These are phyloP conservation scores for Calonectria pseudoturangicola DNA, from an alignment of 2,329 filamentous ascomycete species.

Conservation along the genomic window DNA sequence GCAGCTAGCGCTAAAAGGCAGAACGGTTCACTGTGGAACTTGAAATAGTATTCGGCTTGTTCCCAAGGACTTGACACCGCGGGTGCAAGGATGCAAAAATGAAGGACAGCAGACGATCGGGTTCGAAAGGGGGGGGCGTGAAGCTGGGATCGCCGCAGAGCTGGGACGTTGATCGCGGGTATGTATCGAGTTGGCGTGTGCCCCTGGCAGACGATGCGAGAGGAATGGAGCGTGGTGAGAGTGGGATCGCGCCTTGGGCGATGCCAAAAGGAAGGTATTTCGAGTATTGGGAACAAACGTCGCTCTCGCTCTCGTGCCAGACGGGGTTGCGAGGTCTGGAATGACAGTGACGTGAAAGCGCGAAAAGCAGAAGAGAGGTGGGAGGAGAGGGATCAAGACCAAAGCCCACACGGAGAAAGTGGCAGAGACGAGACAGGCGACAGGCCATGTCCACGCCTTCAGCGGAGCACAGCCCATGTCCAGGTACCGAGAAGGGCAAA, in stretches of 20 bases:
- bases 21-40: slow-evolving; percentile 47
- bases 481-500: slow-evolving; percentile 30
- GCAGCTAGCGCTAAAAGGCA: slow-evolving; percentile 47
- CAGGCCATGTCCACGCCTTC: slow-evolving; percentile 39
- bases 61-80: slow-evolving; percentile 52
- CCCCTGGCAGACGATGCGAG: slow-evolving; percentile 43
- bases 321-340: slow-evolving; percentile 58
- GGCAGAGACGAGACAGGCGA: slow-evolving; percentile 45
- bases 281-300: slow-evolving; percentile 47
- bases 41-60: slow-evolving; percentile 17
- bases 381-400: slow-evolving; percentile 41
- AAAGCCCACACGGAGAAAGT: slow-evolving; percentile 43
- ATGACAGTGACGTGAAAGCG: slow-evolving; percentile 48
- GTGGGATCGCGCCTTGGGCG: slow-evolving; percentile 45
- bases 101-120: slow-evolving; percentile 32
- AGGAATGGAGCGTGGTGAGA: slow-evolving; percentile 45
- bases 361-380: slow-evolving; percentile 41
- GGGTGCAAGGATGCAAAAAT: slow-evolving; percentile 50
- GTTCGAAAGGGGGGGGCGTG: slow-evolving; percentile 18
- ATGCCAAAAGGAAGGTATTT: slow-evolving; percentile 45
- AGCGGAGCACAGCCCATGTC: slow-evolving; percentile 29
- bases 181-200: slow-evolving; percentile 35
- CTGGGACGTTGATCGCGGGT: slow-evolving; percentile 13
- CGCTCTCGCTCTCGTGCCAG: slow-evolving; percentile 58
- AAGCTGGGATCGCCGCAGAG: slow-evolving; percentile 15